phyloP scores from a whole-genome alignment of 2,329 filamentous ascomycete species.

The Curvularia lunata region DNA sequence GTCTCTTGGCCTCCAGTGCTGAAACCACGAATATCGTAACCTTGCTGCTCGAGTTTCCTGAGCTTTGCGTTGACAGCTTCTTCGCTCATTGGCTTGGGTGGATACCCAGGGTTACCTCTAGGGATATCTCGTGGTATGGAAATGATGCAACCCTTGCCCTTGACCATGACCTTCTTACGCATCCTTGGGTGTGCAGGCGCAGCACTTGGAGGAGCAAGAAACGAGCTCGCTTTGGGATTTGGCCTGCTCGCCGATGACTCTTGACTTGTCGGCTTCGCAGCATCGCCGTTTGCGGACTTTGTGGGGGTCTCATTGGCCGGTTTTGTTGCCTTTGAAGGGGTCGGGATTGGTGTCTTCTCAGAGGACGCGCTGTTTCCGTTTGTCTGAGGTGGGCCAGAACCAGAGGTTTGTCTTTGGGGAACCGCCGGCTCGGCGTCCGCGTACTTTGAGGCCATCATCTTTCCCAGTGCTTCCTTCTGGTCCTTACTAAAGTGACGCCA shows the following conservation, averaged over 20 bases:
- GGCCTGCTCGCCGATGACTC: slow-evolving; percentile 8
- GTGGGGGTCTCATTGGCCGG: slow-evolving; percentile 28
- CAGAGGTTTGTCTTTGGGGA: slow-evolving; percentile 43
- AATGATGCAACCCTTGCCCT: slow-evolving; percentile 55
- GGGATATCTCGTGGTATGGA: slow-evolving; percentile 53
- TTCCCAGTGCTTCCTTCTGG: slow-evolving; percentile 48
- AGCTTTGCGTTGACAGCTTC: slow-evolving; percentile 68
- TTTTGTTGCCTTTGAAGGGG: slow-evolving; percentile 27
- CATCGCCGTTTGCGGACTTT: slow-evolving; percentile 16
- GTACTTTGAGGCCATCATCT: slow-evolving; percentile 51
- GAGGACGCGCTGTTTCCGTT: slow-evolving; percentile 27
- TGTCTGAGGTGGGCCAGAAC: slow-evolving; percentile 20
- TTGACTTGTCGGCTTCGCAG: slow-evolving; percentile 8
- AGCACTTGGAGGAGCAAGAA: slow-evolving; percentile 27
- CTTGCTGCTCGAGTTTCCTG: slow-evolving; percentile 69
- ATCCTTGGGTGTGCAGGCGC: slow-evolving; percentile 37
- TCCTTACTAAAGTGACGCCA: slow-evolving; percentile 53
- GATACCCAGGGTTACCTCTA: slow-evolving; percentile 50
- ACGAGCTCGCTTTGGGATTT: slow-evolving; percentile 15
- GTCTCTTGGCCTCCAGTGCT: slow-evolving; percentile 51
- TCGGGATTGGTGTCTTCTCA: slow-evolving; percentile 26
- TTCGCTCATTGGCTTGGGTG: slow-evolving; percentile 53
- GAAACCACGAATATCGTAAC: slow-evolving; percentile 73
- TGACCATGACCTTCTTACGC: slow-evolving; percentile 55
- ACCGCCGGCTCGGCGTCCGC: slow-evolving; percentile 44